A percentile compares a stretch with the other conserved stretches of the same genome.
phyloP scores from a whole-genome alignment of 2,329 filamentous ascomycete genomes.

The Fusarium sarcochroum region DNA sequence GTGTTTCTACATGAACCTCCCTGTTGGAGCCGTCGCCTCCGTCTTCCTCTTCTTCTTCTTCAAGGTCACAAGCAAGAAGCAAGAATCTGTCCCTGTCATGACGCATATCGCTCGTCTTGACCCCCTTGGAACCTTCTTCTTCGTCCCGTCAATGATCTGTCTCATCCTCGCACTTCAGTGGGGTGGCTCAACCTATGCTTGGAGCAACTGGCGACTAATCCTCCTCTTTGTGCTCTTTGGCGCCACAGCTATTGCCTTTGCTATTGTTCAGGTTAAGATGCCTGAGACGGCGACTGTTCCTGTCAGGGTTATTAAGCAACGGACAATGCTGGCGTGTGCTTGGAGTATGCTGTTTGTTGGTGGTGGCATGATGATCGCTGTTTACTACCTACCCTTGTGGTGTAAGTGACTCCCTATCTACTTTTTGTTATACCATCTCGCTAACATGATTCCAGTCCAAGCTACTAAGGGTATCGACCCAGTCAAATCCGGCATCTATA shows the following conservation, averaged over 20 bases:
- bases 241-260: slow-evolving; percentile 62
- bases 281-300: slow-evolving; percentile 71
- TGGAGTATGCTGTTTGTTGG: slow-evolving; percentile 63
- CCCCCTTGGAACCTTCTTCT: slow-evolving; percentile 70
- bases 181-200: slow-evolving; percentile 69
- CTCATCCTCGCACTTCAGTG: slow-evolving; percentile 75
- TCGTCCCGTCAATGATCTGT: slow-evolving; percentile 71
- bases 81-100: slow-evolving; percentile 51
- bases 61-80: slow-evolving; percentile 55
- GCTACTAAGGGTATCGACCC: slow-evolving; percentile 67
- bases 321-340: slow-evolving; percentile 66
- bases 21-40: slow-evolving; percentile 66
- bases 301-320: slow-evolving; percentile 66
- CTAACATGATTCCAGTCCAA: slow-evolving; percentile 61
- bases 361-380: slow-evolving; percentile 66
- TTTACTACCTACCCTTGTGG: slow-evolving; percentile 70
- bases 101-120: slow-evolving; percentile 68
- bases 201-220: slow-evolving; percentile 67
- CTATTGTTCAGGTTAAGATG: slow-evolving; percentile 65
- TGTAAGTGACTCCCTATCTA: slow-evolving; percentile 57
- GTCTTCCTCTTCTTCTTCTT: slow-evolving; percentile 65
- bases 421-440: neutral
- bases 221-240: slow-evolving; percentile 67
- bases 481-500: slow-evolving; percentile 69
- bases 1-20: slow-evolving; percentile 73